These are phyloP conservation scores for Aspergillus panamensis DNA, from an alignment of 495 filamentous ascomycete species.

Conservation along the genomic window DNA sequence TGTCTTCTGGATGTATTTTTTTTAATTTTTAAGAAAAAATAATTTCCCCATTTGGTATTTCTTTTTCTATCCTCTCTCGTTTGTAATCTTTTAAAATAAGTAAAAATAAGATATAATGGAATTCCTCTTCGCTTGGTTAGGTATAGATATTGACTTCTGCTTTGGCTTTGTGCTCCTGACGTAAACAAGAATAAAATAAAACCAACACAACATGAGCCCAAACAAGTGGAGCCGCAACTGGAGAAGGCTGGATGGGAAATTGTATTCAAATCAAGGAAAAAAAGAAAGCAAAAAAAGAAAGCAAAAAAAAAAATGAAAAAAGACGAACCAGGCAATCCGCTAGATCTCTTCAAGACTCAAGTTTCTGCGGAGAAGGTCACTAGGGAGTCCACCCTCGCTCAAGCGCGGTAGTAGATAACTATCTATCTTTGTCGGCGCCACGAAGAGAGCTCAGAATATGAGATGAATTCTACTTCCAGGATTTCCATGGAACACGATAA, in stretches of 20 bases:
- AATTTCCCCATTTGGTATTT: constrained; percentile 2
- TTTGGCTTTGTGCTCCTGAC: neutral
- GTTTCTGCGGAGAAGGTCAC: no score
- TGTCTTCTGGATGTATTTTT: constrained; percentile 10
- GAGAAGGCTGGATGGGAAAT: constrained; percentile 6
- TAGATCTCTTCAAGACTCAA: neutral
- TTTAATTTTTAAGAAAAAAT: neutral
- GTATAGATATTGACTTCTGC: neutral
- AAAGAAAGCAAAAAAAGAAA: constrained; percentile 1
- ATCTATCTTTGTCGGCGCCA: no score
- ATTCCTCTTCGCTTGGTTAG: neutral
- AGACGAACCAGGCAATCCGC: constrained; percentile 1
- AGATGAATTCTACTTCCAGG: constrained; percentile 3
- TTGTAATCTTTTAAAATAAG: neutral
- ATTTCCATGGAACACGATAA: neutral
- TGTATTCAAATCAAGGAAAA: constrained; percentile 3
- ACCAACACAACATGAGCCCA: neutral
- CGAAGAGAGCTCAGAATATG: no score
- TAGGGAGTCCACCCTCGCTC: no score
- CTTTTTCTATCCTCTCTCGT: constrained; percentile 1
- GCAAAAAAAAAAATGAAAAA: constrained; percentile 2
- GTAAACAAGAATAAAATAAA: constrained; percentile 7
- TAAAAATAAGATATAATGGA: neutral
- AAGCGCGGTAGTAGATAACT: no score
- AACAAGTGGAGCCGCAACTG: constrained; percentile 20